Conservation (phyloP, 768 basidiomycete genomes). For the Lactifluus pinguis region DNA sequence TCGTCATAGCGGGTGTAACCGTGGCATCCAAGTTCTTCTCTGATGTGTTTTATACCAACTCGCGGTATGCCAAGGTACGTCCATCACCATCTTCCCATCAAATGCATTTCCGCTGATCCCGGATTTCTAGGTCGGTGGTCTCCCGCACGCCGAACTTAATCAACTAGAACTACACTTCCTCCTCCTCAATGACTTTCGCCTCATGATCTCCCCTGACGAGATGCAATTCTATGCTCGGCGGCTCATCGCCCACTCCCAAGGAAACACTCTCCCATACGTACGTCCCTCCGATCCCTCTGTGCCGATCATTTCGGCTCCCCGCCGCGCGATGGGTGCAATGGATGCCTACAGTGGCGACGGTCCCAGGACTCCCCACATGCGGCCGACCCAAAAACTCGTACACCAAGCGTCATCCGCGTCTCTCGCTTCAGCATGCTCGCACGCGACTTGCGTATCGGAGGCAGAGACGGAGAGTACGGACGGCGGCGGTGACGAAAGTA, state of each 20-base stretch:
- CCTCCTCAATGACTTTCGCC: slow-evolving; percentile 88
- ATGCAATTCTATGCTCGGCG: slow-evolving; percentile 95
- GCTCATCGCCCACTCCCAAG: slow-evolving; percentile 60
- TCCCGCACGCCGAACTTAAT: slow-evolving; percentile 88
- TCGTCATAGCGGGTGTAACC: slow-evolving; percentile 96
- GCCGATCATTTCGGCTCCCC: slow-evolving; percentile 20
- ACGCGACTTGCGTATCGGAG: slow-evolving; percentile 25
- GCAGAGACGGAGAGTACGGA: slow-evolving; percentile 32
- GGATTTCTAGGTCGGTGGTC: slow-evolving; percentile 73
- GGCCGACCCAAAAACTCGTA: slow-evolving; percentile 7
- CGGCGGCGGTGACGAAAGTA: slow-evolving; percentile 35
- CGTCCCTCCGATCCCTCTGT: background rate
- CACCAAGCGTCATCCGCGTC: slow-evolving; percentile 18
- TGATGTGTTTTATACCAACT: slow-evolving; percentile 98
- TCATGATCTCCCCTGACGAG: slow-evolving; percentile 81
- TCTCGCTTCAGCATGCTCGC: slow-evolving; percentile 25
- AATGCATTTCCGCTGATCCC: background rate
- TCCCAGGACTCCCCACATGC: slow-evolving; percentile 19
- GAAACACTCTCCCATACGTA: slow-evolving; percentile 17
- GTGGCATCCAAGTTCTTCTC: slow-evolving; percentile 99
- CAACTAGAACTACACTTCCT: slow-evolving; percentile 96
- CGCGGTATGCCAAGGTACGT: slow-evolving; percentile 91
- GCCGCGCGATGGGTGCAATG: slow-evolving; percentile 42
- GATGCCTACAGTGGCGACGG: slow-evolving; percentile 25
- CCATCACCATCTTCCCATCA: slow-evolving; percentile 4